These are phyloP conservation scores for Pilasporangium apinafurcum DNA, from an alignment of 352 stramenopile species.

Conservation along the genomic window DNA sequence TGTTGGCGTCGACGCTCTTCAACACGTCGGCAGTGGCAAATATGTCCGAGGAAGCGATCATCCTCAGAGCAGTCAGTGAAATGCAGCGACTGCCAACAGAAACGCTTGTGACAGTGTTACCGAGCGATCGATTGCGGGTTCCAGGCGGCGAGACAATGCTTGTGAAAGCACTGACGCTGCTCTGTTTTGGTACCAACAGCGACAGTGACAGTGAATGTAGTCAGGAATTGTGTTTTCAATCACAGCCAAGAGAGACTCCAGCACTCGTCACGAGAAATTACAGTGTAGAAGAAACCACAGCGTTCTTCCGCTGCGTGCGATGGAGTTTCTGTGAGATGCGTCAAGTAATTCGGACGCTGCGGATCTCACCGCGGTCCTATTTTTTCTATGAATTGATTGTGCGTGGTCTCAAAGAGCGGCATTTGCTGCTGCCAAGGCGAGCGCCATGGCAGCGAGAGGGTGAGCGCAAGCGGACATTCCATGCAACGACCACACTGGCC, in stretches of 20 bases:
- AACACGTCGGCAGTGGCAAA: conserved; percentile 32
- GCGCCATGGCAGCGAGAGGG: conserved; percentile 14
- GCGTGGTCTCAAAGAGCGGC: conserved; percentile 11
- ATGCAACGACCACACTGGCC: conserved; percentile 20
- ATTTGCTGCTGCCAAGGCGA: too few relatives aligned
- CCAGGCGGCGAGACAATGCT: conserved; percentile 49
- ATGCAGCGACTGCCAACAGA: conserved; percentile 49
- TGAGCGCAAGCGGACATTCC: conserved; percentile 13
- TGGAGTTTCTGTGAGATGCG: conserved; percentile 55
- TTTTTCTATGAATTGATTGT: conserved; percentile 57
- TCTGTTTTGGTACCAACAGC: conserved; percentile 28
- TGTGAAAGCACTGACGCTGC: conserved; percentile 24
- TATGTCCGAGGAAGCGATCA: conserved; percentile 5
- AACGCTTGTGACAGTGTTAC: conserved; percentile 47
- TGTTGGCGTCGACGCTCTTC: conserved; percentile 58
- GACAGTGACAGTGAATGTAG: too few relatives aligned
- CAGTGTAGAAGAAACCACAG: conserved; percentile 24
- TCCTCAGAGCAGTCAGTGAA: conserved; percentile 9
- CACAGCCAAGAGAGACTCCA: background rate
- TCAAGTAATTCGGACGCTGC: conserved; percentile 50
- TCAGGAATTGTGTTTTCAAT: too few relatives aligned
- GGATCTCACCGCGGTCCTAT: conserved; percentile 29
- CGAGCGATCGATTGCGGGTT: conserved; percentile 54
- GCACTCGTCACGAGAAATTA: background rate
- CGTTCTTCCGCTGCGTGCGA: conserved; percentile 53